Evolutionary conservation across 129 eudicot genomes (phyloP), one percentile per base, ranked within the genome.

Genomic region (Pseudognaphalium luteoalbum): DNA sequence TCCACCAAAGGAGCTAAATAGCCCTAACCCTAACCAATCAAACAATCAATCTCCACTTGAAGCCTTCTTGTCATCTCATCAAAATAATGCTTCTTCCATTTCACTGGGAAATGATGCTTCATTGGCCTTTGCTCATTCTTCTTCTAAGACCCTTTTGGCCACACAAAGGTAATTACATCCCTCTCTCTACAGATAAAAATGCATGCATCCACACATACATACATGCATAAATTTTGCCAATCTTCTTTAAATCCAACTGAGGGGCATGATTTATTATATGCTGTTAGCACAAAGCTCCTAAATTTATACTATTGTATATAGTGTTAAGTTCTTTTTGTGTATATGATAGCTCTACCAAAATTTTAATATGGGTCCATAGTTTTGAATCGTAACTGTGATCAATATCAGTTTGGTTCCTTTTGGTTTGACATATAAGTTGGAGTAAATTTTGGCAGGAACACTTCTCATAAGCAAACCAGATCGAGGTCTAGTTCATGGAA

Each of bases 1-100:
- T 63, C 91, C 98, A 72, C 98, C 98, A 81, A 80, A 87, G 76
- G 97, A 93, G 83, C 75, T 93, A 44, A 80, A 91, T 22, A 85
- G 98, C 86, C 93, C 93, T 30, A 68, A 83, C 73, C 35, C 80
- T 82, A 25, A 42, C 56, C 76, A 60, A 30, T 50, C 81, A 14
- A 81, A 75, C 11, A 44, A 19, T 37, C 82, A 83, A 28, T 84
- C 87, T 32, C 79, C 83, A 22, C 66, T 91, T 58, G 79, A 89
- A 74, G 80, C 74, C 19, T 90, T 93, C 82, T 66, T 83, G 56
- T 79, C 90, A 32, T 71, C 83, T 70, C 74, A 90, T 65, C 33
- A 85, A 57, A 51, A 47, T 64, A 83, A 80, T 83, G 87, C 84
- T 60, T 82, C 92, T 76, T 82, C 90, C 61, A 74, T 93, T 20